Evolutionary conservation across 345 rosid species (phyloP), one percentile per base, ranked within the genome.

Genomic region (Trapa bicornis): DNA sequence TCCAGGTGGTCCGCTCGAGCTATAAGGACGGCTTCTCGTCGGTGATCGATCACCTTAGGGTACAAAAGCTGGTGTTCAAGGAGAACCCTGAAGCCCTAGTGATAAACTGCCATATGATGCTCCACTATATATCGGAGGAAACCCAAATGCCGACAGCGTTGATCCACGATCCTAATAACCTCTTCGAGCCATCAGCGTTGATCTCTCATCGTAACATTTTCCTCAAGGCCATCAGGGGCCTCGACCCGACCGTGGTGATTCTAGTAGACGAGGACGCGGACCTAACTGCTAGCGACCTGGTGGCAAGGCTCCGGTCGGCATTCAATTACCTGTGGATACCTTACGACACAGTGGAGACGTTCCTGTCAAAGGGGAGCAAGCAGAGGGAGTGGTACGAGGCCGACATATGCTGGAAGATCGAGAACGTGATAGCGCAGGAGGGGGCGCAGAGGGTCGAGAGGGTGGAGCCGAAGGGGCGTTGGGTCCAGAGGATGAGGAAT

Each of bases 311-410:
- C 70, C 76, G 84, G 69, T 81, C 94, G 3, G 88, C 90, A 38
- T 90, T 85, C 71, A 85, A 84, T 66, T 88, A 88, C 73, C 74
- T 93, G 50, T 93, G 97, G 98, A 93, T 93, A n/a, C 94, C 92
- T 5, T 93, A 84, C 64, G 98, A 93, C 57, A 81, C 90, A 0
- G 86, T 87, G 35, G 98, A 88, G 29, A 84, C 94, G 12, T 88
- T 88, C 75, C 76, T 86, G 35, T 85, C 88, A 0, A 75, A 74
- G 39, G 92, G 97, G 32, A 86, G 89, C 70, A 83, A 81, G 74
- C 87, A 93, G 70, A 84, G 92, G 71, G 75, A 81, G 68, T 88
- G 96, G 97, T 93, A 88, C 42, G 97, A 93, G 66, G 88, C 92
- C 6, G 81, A 80, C 61, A 66, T 85, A 14, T 78, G 83, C 41